These are phyloP conservation scores for Hamamelis virginiana DNA, from an alignment of 164 flowering plant genomes.

Conservation along the genomic window DNA sequence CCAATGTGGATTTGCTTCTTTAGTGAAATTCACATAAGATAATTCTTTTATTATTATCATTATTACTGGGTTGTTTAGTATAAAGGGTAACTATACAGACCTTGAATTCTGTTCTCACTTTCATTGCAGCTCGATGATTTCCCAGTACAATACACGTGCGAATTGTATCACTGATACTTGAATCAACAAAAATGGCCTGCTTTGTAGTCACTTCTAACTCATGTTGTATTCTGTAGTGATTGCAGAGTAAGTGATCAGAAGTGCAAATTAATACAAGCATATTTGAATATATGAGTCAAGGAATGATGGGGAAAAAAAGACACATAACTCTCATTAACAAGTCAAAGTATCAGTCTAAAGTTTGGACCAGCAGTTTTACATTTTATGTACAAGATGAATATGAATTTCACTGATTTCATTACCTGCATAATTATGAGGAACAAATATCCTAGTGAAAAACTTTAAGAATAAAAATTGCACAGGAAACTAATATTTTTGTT, in stretches of 20 bases:
- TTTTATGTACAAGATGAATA: too few species aligned
- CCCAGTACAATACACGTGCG: conserved; percentile 93
- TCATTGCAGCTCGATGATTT: conserved; percentile 84
- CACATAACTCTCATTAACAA: background rate
- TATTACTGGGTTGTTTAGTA: background rate
- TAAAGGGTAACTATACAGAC: conserved; percentile 33
- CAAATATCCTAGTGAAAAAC: too few species aligned
- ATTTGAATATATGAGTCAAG: background rate
- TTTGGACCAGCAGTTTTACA: too few species aligned
- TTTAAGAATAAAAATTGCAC: too few species aligned
- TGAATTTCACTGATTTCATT: too few species aligned
- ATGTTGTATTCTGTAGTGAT: conserved; percentile 70
- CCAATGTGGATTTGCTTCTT: background rate
- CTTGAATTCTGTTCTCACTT: conserved; percentile 91
- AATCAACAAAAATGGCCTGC: conserved; percentile 89
- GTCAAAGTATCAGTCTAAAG: too few species aligned
- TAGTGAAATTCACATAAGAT: background rate
- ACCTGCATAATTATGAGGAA: too few species aligned
- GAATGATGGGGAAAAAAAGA: background rate
- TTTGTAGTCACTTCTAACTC: conserved; percentile 88
- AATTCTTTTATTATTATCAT: background rate
- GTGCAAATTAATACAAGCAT: background rate
- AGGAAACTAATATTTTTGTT: too few species aligned
- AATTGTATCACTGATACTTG: conserved; percentile 93
- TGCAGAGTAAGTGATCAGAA: conserved; percentile 4